Evolutionary conservation across 2,329 filamentous ascomycete genomes (phyloP).

Genomic region (Colletotrichum salicis): DNA sequence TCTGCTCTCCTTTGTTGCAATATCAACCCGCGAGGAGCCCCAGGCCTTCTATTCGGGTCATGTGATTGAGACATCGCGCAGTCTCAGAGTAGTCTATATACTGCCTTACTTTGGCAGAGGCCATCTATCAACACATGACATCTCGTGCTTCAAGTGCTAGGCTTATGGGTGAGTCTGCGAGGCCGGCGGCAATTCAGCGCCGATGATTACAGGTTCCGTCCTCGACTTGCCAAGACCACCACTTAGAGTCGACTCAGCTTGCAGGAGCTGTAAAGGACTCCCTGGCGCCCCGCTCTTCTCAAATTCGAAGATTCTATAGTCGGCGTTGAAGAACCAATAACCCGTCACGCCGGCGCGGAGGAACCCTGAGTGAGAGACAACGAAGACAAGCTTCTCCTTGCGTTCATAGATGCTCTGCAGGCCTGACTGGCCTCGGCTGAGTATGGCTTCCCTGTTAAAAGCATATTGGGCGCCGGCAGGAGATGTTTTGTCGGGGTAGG

Average conservation of each 20-base stretch:
- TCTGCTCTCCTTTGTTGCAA: background rate
- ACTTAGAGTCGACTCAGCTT: slow-evolving; percentile 54
- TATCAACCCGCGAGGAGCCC: background rate
- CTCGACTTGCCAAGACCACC: slow-evolving; percentile 51
- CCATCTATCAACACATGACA: too few species aligned
- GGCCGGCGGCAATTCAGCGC: slow-evolving; percentile 51
- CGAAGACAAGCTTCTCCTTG: slow-evolving; percentile 70
- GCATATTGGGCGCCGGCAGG: slow-evolving; percentile 58
- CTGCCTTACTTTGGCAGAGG: background rate
- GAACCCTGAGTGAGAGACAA: slow-evolving; percentile 74
- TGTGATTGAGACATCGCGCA: background rate
- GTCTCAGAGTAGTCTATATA: background rate
- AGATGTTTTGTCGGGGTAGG: slow-evolving; percentile 72
- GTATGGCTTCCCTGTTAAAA: slow-evolving; percentile 62
- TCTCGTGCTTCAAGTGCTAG: background rate
- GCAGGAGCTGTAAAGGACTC: slow-evolving; percentile 48
- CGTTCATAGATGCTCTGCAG: slow-evolving; percentile 62
- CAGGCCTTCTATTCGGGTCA: background rate
- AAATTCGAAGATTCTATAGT: slow-evolving; percentile 73
- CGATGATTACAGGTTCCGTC: slow-evolving; percentile 50
- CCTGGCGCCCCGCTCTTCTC: slow-evolving; percentile 40
- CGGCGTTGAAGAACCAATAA: slow-evolving; percentile 68
- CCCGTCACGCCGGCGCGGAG: slow-evolving; percentile 67
- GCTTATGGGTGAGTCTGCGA: background rate
- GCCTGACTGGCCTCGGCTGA: slow-evolving; percentile 63